Evolutionary conservation across 1,139 yeast genomes (phyloP).

Genomic region (Debaryomycetaceae sp.): DNA sequence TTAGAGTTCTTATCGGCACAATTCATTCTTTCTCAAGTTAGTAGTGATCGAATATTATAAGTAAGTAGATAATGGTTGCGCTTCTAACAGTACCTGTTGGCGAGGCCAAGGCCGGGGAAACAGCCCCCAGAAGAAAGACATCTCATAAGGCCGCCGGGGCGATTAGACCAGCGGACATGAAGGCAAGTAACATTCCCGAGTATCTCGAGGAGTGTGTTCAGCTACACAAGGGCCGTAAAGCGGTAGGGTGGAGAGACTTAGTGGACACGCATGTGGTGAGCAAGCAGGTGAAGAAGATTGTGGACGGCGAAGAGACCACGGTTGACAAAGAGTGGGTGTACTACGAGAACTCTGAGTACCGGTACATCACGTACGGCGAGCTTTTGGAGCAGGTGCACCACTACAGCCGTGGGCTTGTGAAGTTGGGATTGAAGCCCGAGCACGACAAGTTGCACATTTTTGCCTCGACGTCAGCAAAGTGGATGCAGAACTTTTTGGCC

Average conservation of each 20-base stretch:
- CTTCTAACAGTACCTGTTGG: slow-evolving; percentile 67
- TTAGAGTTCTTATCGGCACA: not conserved
- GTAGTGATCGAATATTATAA: not conserved
- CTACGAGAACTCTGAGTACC: slow-evolving; percentile 74
- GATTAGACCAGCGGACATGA: slow-evolving; percentile 55
- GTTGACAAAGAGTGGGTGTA: slow-evolving; percentile 86
- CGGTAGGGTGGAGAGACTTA: slow-evolving; percentile 81
- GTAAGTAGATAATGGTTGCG: slow-evolving; percentile 16
- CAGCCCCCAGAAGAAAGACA: slow-evolving; percentile 83
- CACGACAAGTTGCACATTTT: slow-evolving; percentile 72
- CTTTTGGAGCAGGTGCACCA: slow-evolving; percentile 47
- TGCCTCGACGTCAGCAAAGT: slow-evolving; percentile 79
- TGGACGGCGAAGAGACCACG: slow-evolving; percentile 70
- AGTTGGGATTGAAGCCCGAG: slow-evolving; percentile 68
- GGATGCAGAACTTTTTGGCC: slow-evolving; percentile 89
- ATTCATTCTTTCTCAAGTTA: not conserved
- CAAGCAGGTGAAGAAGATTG: slow-evolving; percentile 67
- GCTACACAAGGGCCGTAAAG: slow-evolving; percentile 49
- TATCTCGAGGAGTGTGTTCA: slow-evolving; percentile 61
- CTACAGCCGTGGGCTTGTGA: slow-evolving; percentile 72
- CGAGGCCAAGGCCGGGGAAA: slow-evolving; percentile 78
- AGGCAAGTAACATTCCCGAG: slow-evolving; percentile 68
- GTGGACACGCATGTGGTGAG: slow-evolving; percentile 71
- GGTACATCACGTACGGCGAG: slow-evolving; percentile 61
- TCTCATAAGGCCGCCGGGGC: slow-evolving; percentile 55